phyloP scores from a whole-genome alignment of 1,284 basidiomycete species.

The Sporisorium graminicola region DNA sequence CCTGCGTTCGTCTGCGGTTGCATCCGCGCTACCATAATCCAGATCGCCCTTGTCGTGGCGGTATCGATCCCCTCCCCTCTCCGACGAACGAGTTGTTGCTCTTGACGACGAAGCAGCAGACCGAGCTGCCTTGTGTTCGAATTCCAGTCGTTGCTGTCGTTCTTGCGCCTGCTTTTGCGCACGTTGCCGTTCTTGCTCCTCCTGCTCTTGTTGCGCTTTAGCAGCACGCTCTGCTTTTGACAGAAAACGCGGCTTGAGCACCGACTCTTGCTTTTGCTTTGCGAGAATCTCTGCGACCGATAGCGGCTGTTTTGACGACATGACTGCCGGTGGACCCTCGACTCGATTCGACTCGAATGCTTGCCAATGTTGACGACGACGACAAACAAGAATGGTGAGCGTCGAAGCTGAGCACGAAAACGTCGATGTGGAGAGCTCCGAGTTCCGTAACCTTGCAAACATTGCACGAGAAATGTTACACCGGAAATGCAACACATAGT shows the following conservation, averaged over 20 bases:
- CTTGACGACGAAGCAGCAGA: constrained; percentile 25
- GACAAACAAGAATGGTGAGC: not conserved
- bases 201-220: constrained; percentile 47
- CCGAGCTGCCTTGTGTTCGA: constrained; percentile 76
- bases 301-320: constrained; percentile 52
- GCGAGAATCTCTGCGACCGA: constrained; percentile 60
- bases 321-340: constrained; percentile 1
- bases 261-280: constrained; percentile 50
- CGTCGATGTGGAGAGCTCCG: not conserved
- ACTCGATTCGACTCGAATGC: not conserved
- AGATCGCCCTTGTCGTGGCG: constrained; percentile 11
- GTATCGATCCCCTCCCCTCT: constrained; percentile 6
- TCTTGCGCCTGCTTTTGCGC: constrained; percentile 74
- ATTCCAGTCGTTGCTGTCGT: constrained; percentile 75
- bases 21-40: constrained; percentile 33
- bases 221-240: constrained; percentile 58
- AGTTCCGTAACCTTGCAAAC: not conserved
- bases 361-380: not conserved
- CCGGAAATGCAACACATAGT: too few species aligned
- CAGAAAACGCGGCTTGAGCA: constrained; percentile 60
- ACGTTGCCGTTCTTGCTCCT: constrained; percentile 38
- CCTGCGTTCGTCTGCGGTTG: constrained; percentile 16
- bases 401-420: not conserved
- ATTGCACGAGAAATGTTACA: not conserved
- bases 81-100: not conserved